Evolutionary conservation across 164 flowering plant genomes (phyloP), one percentile per base, ranked within the genome.

Genomic region (Taxillus chinensis): DNA sequence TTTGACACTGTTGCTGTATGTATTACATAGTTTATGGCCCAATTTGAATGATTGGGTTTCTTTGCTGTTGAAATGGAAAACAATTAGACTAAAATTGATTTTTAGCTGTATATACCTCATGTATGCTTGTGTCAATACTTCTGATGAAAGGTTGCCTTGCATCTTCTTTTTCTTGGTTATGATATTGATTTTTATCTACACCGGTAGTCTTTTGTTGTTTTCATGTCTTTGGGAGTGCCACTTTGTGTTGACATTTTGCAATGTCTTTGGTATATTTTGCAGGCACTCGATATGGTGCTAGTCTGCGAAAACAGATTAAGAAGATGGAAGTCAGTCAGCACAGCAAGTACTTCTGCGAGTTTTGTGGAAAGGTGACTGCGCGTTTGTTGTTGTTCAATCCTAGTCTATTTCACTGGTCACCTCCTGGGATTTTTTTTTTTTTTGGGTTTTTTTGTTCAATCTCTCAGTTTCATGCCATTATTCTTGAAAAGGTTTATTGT

Each of bases 211-310:
- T 52, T 8, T 52, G 55, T 27, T 37, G 38, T 14, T 6, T n/a
- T 10, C n/a, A 37, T 5, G 38, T 57, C 10, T 57, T 3, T 57
- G 38, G 8, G 10, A 37, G 41, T 37, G 4, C 5, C 7, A 41
- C 5, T 41, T 37, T 57, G 5, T 39, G 14, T 4, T 58, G 43
- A 58, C 41, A 10, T 11, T 2, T 39, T 39, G 27, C n/a, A n/a
- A n/a, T 27, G 3, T 11, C 27, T 27, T 4, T 27, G 27, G 42
- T 14, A 55, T 42, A 15, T 6, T 14, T 55, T 62, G 27, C 68
- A 80, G 84, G 87, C 46, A 79, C 83, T 63, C 74, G 85, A 9
- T 83, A 83, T 74, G 87, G 87, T 64, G 87, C 87, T 41, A 83
- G 87, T 83, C 65, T 82, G 70, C 70, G 83, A 39, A 82, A 82